Base-by-base conservation (phyloP, 1,139 yeast species). In the Meyerozyma carpophila region DNA sequence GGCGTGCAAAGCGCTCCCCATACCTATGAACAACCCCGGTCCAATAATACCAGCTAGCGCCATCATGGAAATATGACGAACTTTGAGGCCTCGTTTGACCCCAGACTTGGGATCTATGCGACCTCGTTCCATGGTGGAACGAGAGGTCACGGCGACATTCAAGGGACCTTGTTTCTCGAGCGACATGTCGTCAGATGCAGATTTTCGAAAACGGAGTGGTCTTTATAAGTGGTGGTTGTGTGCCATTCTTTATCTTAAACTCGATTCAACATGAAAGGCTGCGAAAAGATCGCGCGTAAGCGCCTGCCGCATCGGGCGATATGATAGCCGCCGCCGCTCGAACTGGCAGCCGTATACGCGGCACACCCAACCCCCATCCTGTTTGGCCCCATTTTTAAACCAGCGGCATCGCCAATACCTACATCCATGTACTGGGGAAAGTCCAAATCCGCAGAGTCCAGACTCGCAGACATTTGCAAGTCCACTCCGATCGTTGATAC, bases 11-110 rank as follows among this genome's bases (percentile, higher is more conserved):
- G 45, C 45, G 11, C 39, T 29, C 5, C 45, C 43, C 45, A 43
- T 43, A 3, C 45, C 45, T 9, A 44, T 41, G 29, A 44, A 44
- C 10, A 39, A 40, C 4, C 46, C 44, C 8, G 46, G 42, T 7
- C 46, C 46, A 20, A 44, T 44, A 8, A 41, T 41, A 36, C 82
- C 82, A 3, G 79, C 81, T n/a, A 76, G 58, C 2, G 80, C 79
- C 42, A 76, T 63, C 45, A 76, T 59, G 5, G 75, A 67, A 41
- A 67, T 61, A 55, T 70, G 77, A 41, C 77, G 60, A 48, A 68
- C 71, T 45, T 70, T 71, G 14, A 71, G 58, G 13, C 59, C 60
- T 38, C 73, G 55, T 44, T 69, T 65, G 13, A 27, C 29, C 13
- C 29, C 29, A 27, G 29, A 27, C 13, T 27, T 27, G 29, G 29